A percentile compares a stretch with the other conserved stretches of the same genome.
Evolutionary conservation across 2,329 filamentous ascomycete genomes (phyloP).

Genomic region (Apiospora sp.): DNA sequence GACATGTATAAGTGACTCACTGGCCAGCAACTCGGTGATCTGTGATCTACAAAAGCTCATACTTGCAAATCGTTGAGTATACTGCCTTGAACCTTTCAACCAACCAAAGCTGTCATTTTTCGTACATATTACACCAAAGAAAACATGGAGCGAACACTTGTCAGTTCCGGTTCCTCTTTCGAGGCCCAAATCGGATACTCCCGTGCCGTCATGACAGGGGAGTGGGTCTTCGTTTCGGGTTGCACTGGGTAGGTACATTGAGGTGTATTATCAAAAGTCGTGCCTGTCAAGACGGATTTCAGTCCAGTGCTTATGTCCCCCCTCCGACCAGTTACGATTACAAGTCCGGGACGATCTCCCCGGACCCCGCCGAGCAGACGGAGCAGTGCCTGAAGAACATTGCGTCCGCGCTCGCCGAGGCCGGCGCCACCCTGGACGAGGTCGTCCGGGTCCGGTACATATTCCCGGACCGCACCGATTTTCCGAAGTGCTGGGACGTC

Average conservation of each 20-base stretch:
- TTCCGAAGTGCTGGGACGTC: slow-evolving; percentile 58
- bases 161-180: slow-evolving; percentile 59
- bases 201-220: slow-evolving; percentile 58
- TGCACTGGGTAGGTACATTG: slow-evolving; percentile 55
- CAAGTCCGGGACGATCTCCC: slow-evolving; percentile 52
- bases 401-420: slow-evolving; percentile 51
- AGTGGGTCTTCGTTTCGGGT: slow-evolving; percentile 62
- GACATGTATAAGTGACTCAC: not conserved
- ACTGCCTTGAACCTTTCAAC: not conserved
- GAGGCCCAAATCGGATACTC: slow-evolving; percentile 63
- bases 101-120: not conserved
- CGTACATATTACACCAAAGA: not conserved
- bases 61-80: not conserved
- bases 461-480: slow-evolving; percentile 55
- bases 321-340: slow-evolving; percentile 56
- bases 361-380: slow-evolving; percentile 55
- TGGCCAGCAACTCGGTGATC: not conserved
- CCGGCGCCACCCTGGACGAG: slow-evolving; percentile 52
- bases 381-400: slow-evolving; percentile 60
- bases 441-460: slow-evolving; percentile 62
- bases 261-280: not conserved
- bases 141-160: slow-evolving; percentile 47
- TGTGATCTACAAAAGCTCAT: not conserved
- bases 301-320: not conserved
- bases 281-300: not conserved